These are phyloP conservation scores for Gaillardinia entomophila DNA, from an alignment of 805 yeast genomes.

Conservation along the genomic window DNA sequence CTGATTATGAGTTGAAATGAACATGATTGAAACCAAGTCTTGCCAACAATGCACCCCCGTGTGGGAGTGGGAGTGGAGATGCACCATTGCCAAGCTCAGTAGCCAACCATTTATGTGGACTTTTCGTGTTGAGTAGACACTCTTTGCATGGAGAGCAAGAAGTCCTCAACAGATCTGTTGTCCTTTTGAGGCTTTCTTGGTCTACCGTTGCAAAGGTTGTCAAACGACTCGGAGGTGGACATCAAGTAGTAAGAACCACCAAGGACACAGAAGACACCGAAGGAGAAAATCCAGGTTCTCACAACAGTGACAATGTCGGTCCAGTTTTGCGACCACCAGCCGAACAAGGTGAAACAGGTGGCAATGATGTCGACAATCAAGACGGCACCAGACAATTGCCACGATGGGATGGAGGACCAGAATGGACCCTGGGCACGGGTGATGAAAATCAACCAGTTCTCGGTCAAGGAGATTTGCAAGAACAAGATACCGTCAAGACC, in stretches of 20 bases:
- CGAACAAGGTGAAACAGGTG: conserved; percentile 87
- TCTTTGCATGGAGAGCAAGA: conserved; percentile 82
- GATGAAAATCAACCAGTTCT: conserved; percentile 95
- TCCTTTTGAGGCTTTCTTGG: conserved; percentile 52
- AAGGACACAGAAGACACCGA: conserved; percentile 94
- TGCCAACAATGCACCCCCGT: no score
- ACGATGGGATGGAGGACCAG: conserved; percentile 95
- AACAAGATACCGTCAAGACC: conserved; percentile 87
- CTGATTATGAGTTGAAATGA: no score
- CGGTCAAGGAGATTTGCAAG: conserved; percentile 91
- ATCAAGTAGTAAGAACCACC: conserved; percentile 96
- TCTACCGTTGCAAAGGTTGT: conserved; percentile 81
- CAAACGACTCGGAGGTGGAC: conserved; percentile 76
- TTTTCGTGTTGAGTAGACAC: conserved; percentile 87
- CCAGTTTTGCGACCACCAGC: conserved; percentile 98
- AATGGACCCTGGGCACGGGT: conserved; percentile 97
- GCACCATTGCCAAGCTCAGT: neutral
- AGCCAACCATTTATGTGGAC: conserved; percentile 42
- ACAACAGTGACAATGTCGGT: conserved; percentile 92
- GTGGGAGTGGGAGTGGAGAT: conserved; percentile 2
- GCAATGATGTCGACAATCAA: conserved; percentile 85
- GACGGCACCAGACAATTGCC: conserved; percentile 96
- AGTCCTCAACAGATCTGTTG: conserved; percentile 72
- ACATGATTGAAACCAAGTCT: no score
- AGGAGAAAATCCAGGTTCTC: conserved; percentile 92